Evolutionary conservation across 169 alveolate genomes (phyloP), one percentile per base, ranked within the genome.

Genomic region (Eimeria zaria): DNA sequence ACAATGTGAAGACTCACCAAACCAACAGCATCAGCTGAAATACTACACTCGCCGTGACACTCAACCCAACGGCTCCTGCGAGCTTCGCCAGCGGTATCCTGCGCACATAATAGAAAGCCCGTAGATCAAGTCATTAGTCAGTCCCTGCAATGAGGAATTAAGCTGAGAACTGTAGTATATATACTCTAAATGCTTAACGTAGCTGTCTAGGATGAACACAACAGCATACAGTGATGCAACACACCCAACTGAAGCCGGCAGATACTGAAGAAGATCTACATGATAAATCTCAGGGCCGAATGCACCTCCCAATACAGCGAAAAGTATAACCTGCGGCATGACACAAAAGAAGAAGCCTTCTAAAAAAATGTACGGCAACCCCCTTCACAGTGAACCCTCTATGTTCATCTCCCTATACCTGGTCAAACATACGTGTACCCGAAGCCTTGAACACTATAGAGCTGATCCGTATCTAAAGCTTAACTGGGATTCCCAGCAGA

Each of bases 231-330:
- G 16, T 6, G 74, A 51, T 36, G 46, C 36, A n/a, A 81, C 80
- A 27, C 48, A 85, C 92, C 92, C 92, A 22, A 85, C 12, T 60
- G 78, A 11, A 30, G 81, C 4, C 92, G 92, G 92, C 7, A 85
- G 46, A 39, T 60, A 62, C 48, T 51, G 80, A 6, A 85, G 92
- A 58, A 85, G 80, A 48, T 85, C 60, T 36, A 60, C 41, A 85
- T 85, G 92, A 22, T 48, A 85, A 8, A 85, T 48, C 62, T 85
- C 92, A 4, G 92, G 92, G 80, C 92, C 92, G 39, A 85, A 85
- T 41, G 44, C 39, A 3, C 92, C 92, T 7, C 92, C 92, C 46
- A 85, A 8, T 9, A 85, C 48, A 22, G 92, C 16, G 27, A 85
- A 62, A 39, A 85, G 27, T 20, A 85, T 85, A 36, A 85, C 58